Evolutionary conservation across 176 grass and related monocot species (phyloP).

Genomic region (Ampelocalamus luodianensis): DNA sequence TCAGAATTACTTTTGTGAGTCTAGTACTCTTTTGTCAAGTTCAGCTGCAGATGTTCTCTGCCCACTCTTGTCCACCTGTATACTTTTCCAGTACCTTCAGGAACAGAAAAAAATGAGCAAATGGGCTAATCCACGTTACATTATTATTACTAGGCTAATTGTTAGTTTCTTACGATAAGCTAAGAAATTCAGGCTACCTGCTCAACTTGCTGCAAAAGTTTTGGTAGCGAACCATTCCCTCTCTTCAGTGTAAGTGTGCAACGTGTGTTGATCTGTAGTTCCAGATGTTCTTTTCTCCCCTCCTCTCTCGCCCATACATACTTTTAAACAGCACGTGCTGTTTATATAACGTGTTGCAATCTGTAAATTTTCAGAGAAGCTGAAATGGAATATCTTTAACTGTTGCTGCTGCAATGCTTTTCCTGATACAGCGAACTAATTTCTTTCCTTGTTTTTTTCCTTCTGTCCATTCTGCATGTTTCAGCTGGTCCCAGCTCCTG

Average conservation of each 20-base stretch:
- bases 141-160: background rate
- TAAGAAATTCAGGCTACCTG: constrained; percentile 15
- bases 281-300: constrained; percentile 43
- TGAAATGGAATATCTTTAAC: constrained; percentile 47
- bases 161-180: background rate
- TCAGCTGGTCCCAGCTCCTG: constrained; percentile 90
- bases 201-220: background rate
- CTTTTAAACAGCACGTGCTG: constrained; percentile 2
- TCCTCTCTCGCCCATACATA: constrained; percentile 18
- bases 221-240: constrained; percentile 10
- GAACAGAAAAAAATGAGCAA: too few species aligned
- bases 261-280: constrained; percentile 24
- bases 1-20: background rate
- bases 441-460: constrained; percentile 25
- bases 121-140: background rate
- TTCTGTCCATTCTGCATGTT: constrained; percentile 40
- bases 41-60: background rate
- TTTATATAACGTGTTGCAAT: constrained; percentile 39
- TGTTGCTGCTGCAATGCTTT: constrained; percentile 45
- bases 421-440: constrained; percentile 38
- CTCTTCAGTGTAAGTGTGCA: background rate
- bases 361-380: constrained; percentile 23
- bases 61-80: constrained; percentile 11
- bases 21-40: background rate
- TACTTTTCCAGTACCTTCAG: constrained; percentile 9